Evolutionary conservation across 352 stramenopile species (phyloP).

Genomic region (Globisporangium nodosum): DNA sequence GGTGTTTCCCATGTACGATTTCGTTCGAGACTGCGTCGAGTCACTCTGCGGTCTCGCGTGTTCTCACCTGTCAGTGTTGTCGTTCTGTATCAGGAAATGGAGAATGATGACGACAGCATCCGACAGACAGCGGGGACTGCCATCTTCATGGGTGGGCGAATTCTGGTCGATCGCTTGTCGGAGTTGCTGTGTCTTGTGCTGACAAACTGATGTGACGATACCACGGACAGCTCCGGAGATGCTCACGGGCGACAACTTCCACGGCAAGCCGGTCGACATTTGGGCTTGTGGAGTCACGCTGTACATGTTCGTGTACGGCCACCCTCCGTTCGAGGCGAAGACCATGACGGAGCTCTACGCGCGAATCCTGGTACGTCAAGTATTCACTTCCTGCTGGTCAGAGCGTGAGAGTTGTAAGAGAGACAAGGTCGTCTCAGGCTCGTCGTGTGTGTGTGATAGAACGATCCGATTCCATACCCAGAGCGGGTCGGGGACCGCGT

Average conservation of each 20-base stretch:
- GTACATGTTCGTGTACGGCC: slow-evolving; percentile 95
- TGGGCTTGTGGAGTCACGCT: slow-evolving; percentile 96
- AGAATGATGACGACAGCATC: slow-evolving; percentile 64
- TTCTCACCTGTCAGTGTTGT: background rate
- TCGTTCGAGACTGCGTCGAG: background rate
- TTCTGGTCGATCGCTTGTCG: background rate
- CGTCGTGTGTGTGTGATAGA: slow-evolving; percentile 16
- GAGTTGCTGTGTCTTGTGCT: background rate
- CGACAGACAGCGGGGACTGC: slow-evolving; percentile 70
- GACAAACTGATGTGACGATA: too few relatives aligned
- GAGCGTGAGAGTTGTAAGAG: background rate
- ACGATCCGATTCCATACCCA: slow-evolving; percentile 58
- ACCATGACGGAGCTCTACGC: slow-evolving; percentile 90
- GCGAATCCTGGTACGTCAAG: slow-evolving; percentile 71
- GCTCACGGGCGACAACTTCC: slow-evolving; percentile 72
- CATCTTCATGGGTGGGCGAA: slow-evolving; percentile 56
- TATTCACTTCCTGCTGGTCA: background rate
- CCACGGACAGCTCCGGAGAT: slow-evolving; percentile 54
- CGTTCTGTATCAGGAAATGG: slow-evolving; percentile 41
- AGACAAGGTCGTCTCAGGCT: background rate
- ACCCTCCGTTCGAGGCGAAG: slow-evolving; percentile 90
- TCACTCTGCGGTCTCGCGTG: background rate
- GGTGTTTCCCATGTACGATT: slow-evolving; percentile 62
- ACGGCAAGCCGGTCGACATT: slow-evolving; percentile 85
- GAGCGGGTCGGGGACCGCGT: slow-evolving; percentile 33